A percentile compares a stretch with the other conserved stretches of the same genome.
Evolutionary conservation across 805 yeast genomes (phyloP).

Genomic region (Candida golubevii): DNA sequence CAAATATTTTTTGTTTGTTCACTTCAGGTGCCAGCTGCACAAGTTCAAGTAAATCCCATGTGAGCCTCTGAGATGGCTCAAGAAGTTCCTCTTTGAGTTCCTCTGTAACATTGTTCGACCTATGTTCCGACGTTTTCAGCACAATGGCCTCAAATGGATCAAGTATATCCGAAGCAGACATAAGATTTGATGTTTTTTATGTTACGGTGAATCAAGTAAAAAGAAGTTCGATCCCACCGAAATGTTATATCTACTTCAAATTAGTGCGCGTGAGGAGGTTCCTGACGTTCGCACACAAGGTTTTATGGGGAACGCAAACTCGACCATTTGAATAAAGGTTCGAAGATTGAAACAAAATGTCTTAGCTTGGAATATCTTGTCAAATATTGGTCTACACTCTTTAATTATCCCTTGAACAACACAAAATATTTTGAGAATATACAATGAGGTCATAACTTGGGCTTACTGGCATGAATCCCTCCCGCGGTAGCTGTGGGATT

Average conservation of each 20-base stretch:
- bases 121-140: background rate
- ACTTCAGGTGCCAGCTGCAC: constrained; percentile 56
- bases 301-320: too few species aligned
- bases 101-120: constrained; percentile 1
- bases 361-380: too few species aligned
- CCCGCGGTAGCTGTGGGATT: constrained; percentile 58
- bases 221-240: too few species aligned
- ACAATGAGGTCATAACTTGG: constrained; percentile 36
- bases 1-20: constrained; percentile 33
- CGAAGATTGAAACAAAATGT: too few species aligned
- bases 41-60: constrained; percentile 67
- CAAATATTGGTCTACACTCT: too few species aligned
- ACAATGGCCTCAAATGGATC: constrained; percentile 5
- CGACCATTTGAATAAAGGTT: too few species aligned
- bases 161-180: background rate
- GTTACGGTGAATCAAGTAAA: too few species aligned
- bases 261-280: too few species aligned
- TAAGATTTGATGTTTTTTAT: background rate
- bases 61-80: constrained; percentile 57
- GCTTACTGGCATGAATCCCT: constrained; percentile 43
- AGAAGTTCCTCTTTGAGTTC: constrained; percentile 39
- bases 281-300: too few species aligned
- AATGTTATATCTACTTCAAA: too few species aligned
- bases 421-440: too few species aligned
- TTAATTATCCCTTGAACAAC: too few species aligned